Percentiles rank a stretch among this genome's conserved stretches.
These are phyloP conservation scores for Oleoguttula mirabilis DNA, from an alignment of 495 filamentous ascomycete genomes.

Conservation along the genomic window DNA sequence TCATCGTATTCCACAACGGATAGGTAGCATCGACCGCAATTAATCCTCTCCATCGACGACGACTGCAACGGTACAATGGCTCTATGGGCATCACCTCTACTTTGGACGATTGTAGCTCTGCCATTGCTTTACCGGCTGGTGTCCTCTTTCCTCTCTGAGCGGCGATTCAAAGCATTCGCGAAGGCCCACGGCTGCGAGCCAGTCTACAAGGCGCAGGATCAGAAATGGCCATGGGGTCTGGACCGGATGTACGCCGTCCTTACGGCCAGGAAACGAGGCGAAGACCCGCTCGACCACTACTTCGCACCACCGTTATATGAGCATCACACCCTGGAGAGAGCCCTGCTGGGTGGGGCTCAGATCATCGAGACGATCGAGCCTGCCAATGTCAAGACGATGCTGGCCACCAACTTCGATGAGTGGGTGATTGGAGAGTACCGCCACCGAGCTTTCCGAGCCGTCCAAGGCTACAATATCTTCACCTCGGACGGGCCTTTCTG, in stretches of 20 bases:
- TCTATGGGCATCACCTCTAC: too few species aligned
- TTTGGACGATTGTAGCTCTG: too few species aligned
- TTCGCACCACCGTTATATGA: too few species aligned
- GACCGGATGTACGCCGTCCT: constrained; percentile 16
- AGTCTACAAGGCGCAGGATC: background rate
- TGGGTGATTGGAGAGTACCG: background rate
- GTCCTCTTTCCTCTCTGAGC: too few species aligned
- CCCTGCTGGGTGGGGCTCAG: background rate
- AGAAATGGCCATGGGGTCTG: background rate
- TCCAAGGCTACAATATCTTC: constrained; percentile 36
- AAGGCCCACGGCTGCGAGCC: background rate
- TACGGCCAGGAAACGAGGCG: too few species aligned
- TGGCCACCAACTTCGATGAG: background rate
- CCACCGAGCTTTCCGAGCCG: background rate
- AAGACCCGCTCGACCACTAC: too few species aligned
- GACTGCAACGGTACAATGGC: too few species aligned
- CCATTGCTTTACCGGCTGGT: too few species aligned
- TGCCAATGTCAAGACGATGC: background rate
- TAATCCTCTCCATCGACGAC: too few species aligned
- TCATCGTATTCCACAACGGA: too few species aligned
- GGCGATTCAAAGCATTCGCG: too few species aligned
- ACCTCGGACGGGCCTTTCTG: constrained; percentile 54
- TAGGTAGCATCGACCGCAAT: too few species aligned
- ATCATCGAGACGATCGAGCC: background rate
- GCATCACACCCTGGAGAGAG: background rate